Evolutionary conservation across 2,329 filamentous ascomycete genomes (phyloP).

Genomic region (Polytolypa hystricis): DNA sequence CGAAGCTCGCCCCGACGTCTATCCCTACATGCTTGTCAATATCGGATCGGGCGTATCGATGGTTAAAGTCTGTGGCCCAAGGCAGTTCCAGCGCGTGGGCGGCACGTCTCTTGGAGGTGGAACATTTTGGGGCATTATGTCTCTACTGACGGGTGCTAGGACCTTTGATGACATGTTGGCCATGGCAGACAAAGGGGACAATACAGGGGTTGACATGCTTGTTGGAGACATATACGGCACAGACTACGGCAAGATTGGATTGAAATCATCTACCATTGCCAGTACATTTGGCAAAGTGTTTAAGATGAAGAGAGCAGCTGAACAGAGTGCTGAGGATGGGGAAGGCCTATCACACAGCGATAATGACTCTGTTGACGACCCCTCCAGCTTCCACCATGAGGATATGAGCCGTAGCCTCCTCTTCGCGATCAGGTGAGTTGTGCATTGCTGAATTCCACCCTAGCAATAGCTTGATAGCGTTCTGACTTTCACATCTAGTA

Average conservation of each 20-base stretch:
- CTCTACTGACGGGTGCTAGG: slow-evolving; percentile 79
- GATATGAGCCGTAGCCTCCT: slow-evolving; percentile 86
- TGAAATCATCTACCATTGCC: slow-evolving; percentile 92
- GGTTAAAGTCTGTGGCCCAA: slow-evolving; percentile 88
- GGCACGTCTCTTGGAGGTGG: slow-evolving; percentile 91
- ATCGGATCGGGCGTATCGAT: slow-evolving; percentile 96
- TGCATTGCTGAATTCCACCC: neutral
- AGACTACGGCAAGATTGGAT: slow-evolving; percentile 89
- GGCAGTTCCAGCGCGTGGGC: slow-evolving; percentile 79
- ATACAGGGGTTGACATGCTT: slow-evolving; percentile 86
- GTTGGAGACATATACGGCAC: slow-evolving; percentile 97
- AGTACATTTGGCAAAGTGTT: slow-evolving; percentile 97
- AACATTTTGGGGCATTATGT: slow-evolving; percentile 93
- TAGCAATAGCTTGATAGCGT: neutral
- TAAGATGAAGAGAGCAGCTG: slow-evolving; percentile 76
- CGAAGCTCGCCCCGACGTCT: slow-evolving; percentile 66
- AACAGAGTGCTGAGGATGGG: slow-evolving; percentile 64
- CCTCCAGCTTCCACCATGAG: slow-evolving; percentile 56
- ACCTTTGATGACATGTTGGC: slow-evolving; percentile 98
- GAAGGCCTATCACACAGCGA: slow-evolving; percentile 47
- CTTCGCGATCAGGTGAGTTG: slow-evolving; percentile 65
- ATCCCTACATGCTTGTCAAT: slow-evolving; percentile 95
- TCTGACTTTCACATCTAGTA: slow-evolving; percentile 40
- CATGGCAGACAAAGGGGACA: slow-evolving; percentile 83
- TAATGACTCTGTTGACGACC: slow-evolving; percentile 24